Conservation (phyloP, 345 rosid species). For the Populus deltoides region DNA sequence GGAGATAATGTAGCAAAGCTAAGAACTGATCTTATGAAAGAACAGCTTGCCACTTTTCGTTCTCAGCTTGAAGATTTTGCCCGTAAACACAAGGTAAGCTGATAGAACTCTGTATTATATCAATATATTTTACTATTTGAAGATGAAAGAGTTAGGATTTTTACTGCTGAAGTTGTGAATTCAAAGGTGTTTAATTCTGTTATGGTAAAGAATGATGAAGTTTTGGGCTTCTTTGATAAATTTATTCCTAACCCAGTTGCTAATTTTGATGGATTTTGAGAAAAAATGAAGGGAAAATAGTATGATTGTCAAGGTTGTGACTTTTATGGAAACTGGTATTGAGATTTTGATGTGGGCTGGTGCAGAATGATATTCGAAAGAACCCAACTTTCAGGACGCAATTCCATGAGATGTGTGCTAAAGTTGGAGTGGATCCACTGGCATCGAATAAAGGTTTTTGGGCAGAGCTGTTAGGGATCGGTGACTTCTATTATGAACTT, state of each 20-base stretch:
- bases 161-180: neutral
- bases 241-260: neutral
- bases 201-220: neutral
- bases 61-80: slow-evolving; percentile 90
- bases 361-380: slow-evolving; percentile 82
- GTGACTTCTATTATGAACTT: slow-evolving; percentile 94
- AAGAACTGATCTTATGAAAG: slow-evolving; percentile 88
- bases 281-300: neutral
- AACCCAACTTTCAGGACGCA: slow-evolving; percentile 77
- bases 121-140: neutral
- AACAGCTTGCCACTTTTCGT: slow-evolving; percentile 85
- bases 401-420: slow-evolving; percentile 86
- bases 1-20: slow-evolving; percentile 93
- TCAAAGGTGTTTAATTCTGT: neutral
- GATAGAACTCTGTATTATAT: neutral
- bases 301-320: neutral
- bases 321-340: neutral
- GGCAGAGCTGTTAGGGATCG: slow-evolving; percentile 96
- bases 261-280: neutral
- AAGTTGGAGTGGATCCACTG: slow-evolving; percentile 91
- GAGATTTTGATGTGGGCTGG: slow-evolving; percentile 3
- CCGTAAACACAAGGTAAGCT: slow-evolving; percentile 84
- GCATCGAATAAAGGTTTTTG: slow-evolving; percentile 94
- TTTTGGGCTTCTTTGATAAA: neutral
- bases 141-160: neutral